phyloP scores from a whole-genome alignment of 768 basidiomycete genomes.

The Mycena filopes region DNA sequence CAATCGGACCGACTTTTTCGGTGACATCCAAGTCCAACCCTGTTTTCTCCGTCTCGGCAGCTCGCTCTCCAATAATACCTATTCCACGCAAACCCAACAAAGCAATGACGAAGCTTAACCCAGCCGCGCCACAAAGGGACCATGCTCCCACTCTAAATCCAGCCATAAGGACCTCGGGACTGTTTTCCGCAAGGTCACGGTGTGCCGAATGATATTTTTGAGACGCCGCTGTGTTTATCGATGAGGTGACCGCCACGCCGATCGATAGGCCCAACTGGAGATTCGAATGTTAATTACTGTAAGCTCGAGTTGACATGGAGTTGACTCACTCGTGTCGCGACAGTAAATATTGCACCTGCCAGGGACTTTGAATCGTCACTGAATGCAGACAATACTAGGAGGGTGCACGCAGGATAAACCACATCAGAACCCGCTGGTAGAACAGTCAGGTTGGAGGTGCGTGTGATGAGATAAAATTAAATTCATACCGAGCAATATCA shows the following conservation, averaged over 20 bases:
- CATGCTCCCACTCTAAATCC: slow-evolving; percentile 5
- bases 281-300: no score
- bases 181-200: neutral
- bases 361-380: slow-evolving; percentile 43
- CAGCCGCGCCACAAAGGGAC: neutral
- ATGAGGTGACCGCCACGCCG: slow-evolving; percentile 7
- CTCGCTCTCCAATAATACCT: slow-evolving; percentile 27
- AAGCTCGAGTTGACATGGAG: no score
- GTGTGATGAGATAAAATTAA: no score
- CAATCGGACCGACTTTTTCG: no score
- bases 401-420: slow-evolving; percentile 42
- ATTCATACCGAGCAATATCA: slow-evolving; percentile 3
- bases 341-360: slow-evolving; percentile 46
- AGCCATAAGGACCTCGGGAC: neutral
- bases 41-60: no score
- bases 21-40: no score
- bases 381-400: slow-evolving; percentile 41
- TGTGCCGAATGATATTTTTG: neutral
- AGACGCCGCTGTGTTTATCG: neutral
- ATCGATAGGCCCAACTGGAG: slow-evolving; percentile 6
- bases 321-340: slow-evolving; percentile 38
- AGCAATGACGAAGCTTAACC: slow-evolving; percentile 12
- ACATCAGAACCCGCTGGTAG: slow-evolving; percentile 39
- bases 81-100: slow-evolving; percentile 26
- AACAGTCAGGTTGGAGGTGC: no score